These are phyloP conservation scores for Penicillium pancosmium DNA, from an alignment of 495 filamentous ascomycete genomes.

Conservation along the genomic window DNA sequence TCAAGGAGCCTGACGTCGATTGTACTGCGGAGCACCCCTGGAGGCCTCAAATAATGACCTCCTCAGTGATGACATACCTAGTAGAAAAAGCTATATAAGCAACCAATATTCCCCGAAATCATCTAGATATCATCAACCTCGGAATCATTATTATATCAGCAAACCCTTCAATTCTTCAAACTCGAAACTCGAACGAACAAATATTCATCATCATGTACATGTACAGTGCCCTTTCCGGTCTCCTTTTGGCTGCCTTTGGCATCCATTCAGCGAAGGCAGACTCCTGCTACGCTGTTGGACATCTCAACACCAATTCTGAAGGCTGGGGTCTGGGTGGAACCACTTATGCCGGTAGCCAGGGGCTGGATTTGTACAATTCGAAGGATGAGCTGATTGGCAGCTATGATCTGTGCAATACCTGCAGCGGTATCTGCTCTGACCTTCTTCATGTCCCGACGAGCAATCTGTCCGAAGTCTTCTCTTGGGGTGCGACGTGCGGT, in stretches of 20 bases:
- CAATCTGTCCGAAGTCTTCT: neutral
- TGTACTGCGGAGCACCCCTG: too few species aligned
- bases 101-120: too few species aligned
- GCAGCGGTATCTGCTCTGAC: constrained; percentile 4
- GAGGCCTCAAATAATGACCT: neutral
- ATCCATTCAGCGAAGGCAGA: neutral
- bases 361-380: neutral
- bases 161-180: neutral
- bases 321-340: neutral
- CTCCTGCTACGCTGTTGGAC: constrained; percentile 5
- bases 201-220: neutral
- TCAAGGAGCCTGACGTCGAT: too few species aligned
- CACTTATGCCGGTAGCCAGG: neutral
- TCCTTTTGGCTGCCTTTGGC: constrained; percentile 1
- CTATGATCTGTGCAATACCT: constrained; percentile 3
- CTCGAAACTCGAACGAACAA: neutral
- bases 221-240: neutral
- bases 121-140: too few species aligned
- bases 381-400: constrained; percentile 1
- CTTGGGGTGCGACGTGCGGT: constrained; percentile 1
- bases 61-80: too few species aligned
- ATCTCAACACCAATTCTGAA: neutral
- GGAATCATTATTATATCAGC: too few species aligned
- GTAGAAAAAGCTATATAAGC: neutral
- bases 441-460: neutral